Evolutionary conservation across 2,329 filamentous ascomycete genomes (phyloP).

Genomic region (Geosmithia flava): DNA sequence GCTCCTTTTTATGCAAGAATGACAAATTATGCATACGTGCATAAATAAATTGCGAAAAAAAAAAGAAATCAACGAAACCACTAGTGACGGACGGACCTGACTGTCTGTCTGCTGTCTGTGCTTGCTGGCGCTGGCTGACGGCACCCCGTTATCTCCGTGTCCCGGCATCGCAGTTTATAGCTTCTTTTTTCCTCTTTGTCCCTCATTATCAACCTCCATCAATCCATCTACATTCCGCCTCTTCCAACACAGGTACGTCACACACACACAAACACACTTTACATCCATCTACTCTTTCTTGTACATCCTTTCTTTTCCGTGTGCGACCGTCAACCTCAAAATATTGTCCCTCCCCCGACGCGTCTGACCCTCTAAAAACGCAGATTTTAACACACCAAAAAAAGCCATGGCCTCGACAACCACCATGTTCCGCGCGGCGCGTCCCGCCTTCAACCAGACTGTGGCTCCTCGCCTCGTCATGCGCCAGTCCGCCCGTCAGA

Average conservation of each 20-base stretch:
- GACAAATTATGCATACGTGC: not conserved
- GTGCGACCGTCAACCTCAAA: no score
- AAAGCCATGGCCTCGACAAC: slow-evolving; percentile 29
- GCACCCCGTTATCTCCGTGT: no score
- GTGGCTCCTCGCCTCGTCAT: slow-evolving; percentile 11
- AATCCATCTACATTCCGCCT: no score
- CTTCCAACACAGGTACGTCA: no score
- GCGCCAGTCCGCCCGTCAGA: slow-evolving; percentile 29
- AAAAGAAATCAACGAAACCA: no score
- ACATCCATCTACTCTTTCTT: not conserved
- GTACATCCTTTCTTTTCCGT: not conserved
- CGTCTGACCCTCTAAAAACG: not conserved
- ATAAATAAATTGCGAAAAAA: no score
- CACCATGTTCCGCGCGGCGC: slow-evolving; percentile 39
- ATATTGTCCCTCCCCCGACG: not conserved
- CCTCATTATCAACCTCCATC: not conserved
- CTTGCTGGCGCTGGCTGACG: no score
- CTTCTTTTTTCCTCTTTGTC: not conserved
- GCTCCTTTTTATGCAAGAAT: not conserved
- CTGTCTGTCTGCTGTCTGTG: no score
- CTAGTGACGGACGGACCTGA: no score
- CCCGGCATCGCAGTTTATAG: no score
- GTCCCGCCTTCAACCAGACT: slow-evolving; percentile 41
- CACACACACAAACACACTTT: not conserved
- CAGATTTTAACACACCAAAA: not conserved